These are phyloP conservation scores for Citrus unshiu DNA, from an alignment of 345 rosid genomes.

Conservation along the genomic window DNA sequence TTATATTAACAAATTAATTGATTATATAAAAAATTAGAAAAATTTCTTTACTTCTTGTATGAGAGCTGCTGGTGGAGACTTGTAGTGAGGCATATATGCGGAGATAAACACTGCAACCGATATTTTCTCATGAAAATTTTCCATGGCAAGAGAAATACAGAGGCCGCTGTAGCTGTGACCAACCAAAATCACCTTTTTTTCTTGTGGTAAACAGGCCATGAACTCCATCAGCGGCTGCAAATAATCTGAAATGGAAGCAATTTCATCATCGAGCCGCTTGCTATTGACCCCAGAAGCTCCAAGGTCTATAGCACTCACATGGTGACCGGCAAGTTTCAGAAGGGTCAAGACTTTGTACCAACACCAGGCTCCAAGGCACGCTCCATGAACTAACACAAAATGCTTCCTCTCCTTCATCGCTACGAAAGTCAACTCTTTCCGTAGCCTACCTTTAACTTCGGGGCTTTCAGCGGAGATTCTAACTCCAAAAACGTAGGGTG, in stretches of 20 bases:
- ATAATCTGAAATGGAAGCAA: conserved; percentile 34
- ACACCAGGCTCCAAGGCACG: conserved; percentile 64
- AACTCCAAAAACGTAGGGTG: neutral
- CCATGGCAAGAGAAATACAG: conserved; percentile 47
- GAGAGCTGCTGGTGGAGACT: conserved; percentile 20
- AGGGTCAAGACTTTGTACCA: conserved; percentile 53
- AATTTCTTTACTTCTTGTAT: conserved; percentile 9
- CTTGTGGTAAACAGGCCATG: conserved; percentile 38
- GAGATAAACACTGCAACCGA: conserved; percentile 41
- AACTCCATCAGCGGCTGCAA: conserved; percentile 51
- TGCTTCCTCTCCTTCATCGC: conserved; percentile 23
- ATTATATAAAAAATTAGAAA: too few relatives aligned
- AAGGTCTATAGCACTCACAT: conserved; percentile 51
- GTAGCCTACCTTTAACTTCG: neutral
- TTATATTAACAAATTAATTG: too few relatives aligned
- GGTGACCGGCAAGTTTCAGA: conserved; percentile 45
- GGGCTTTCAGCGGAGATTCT: too few relatives aligned
- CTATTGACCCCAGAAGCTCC: conserved; percentile 39
- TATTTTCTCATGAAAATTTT: conserved; percentile 44
- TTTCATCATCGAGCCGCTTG: conserved; percentile 28
- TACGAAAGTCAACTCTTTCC: neutral
- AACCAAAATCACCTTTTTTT: conserved; percentile 46
- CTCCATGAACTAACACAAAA: conserved; percentile 62
- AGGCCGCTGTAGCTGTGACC: conserved; percentile 65
- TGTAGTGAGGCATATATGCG: conserved; percentile 48